Conservation (phyloP, 2,329 filamentous ascomycete species). For the Diaporthe caulivora region DNA sequence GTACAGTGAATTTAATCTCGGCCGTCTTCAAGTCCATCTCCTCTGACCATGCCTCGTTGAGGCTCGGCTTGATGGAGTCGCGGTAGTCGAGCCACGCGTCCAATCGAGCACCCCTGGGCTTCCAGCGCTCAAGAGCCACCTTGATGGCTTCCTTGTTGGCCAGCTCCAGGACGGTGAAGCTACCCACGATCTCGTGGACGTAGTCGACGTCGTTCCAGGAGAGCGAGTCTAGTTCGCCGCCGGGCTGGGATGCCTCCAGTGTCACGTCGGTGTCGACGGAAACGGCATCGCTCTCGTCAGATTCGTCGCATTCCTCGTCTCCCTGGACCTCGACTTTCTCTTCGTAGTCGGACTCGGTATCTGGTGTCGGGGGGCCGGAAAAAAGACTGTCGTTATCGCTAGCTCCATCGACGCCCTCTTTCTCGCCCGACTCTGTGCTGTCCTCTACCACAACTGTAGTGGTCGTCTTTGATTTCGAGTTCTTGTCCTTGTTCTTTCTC, state of each 20-base stretch:
- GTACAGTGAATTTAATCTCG: conserved; percentile 1
- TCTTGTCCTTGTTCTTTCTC: neutral
- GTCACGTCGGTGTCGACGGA: conserved; percentile 1
- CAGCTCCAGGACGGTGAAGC: conserved; percentile 25
- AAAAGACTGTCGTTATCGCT: neutral
- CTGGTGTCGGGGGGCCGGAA: neutral
- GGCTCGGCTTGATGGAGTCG: neutral
- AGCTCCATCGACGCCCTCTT: neutral
- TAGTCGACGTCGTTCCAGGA: conserved; percentile 17
- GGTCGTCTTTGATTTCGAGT: neutral
- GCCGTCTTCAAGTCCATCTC: conserved; percentile 15
- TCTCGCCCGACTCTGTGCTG: neutral
- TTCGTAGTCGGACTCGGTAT: neutral
- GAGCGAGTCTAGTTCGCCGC: conserved; percentile 4
- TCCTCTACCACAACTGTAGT: neutral
- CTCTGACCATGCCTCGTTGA: neutral
- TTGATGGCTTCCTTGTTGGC: conserved; percentile 30
- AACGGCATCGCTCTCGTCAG: conserved; percentile 1
- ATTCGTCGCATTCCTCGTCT: neutral
- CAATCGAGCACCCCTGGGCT: conserved; percentile 2
- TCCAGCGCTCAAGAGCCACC: conserved; percentile 24
- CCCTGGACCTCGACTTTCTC: neutral
- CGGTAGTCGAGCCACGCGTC: conserved; percentile 9
- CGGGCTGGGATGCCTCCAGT: neutral
- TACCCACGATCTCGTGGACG: neutral